phyloP scores from a whole-genome alignment of 2,329 filamentous ascomycete genomes.

The Exophiala mesophila region DNA sequence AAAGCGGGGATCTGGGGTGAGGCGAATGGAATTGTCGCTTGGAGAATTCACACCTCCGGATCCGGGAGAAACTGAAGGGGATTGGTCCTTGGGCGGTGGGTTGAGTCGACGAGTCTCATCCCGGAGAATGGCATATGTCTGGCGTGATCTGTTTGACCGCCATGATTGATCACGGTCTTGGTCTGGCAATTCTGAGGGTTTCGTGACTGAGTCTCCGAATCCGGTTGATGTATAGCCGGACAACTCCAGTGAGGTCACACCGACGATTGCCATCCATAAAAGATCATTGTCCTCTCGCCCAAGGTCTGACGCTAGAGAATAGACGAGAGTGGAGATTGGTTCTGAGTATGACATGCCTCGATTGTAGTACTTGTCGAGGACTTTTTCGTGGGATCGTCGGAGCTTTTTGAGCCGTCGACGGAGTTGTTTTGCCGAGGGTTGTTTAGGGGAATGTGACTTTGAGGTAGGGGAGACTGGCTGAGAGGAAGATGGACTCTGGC shows the following conservation, averaged over 20 bases:
- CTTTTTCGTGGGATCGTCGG: constrained; percentile 68
- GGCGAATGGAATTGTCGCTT: constrained; percentile 83
- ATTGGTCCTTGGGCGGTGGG: constrained; percentile 57
- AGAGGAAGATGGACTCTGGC: constrained; percentile 42
- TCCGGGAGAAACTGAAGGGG: constrained; percentile 16
- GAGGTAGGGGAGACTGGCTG: constrained; percentile 45
- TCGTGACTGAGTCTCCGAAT: constrained; percentile 48
- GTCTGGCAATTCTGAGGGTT: constrained; percentile 46
- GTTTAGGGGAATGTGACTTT: constrained; percentile 35
- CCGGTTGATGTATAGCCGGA: constrained; percentile 82
- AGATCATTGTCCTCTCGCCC: constrained; percentile 96
- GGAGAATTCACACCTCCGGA: constrained; percentile 62
- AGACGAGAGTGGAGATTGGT: constrained; percentile 89
- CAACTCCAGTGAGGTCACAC: constrained; percentile 87
- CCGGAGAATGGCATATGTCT: constrained; percentile 76
- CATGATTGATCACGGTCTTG: constrained; percentile 34
- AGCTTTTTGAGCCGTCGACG: constrained; percentile 69
- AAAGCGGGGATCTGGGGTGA: constrained; percentile 91
- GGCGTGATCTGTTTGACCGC: constrained; percentile 57
- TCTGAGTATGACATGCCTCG: constrained; percentile 89
- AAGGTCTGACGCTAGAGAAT: constrained; percentile 88
- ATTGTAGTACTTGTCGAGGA: constrained; percentile 77
- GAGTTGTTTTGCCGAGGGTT: constrained; percentile 62
- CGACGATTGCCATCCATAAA: constrained; percentile 90
- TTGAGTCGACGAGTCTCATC: constrained; percentile 94